Evolutionary conservation across 208 protist genomes (phyloP).

Genomic region (Acanthamoeba healyi): DNA sequence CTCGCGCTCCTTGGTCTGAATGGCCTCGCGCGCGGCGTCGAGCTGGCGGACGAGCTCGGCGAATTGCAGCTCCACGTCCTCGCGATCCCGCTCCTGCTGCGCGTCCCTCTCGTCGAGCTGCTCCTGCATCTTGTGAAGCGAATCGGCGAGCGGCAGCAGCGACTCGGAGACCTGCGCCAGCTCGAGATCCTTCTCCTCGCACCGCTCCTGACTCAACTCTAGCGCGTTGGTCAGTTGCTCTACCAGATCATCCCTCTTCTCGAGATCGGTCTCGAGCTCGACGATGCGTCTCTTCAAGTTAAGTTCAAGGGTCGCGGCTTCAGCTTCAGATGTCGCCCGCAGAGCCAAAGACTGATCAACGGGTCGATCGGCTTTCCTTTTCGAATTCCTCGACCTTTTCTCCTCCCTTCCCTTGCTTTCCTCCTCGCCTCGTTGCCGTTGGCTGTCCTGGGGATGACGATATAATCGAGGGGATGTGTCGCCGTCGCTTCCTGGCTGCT

Average conservation of each 20-base stretch:
- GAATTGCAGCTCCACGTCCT: background rate
- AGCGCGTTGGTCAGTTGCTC: background rate
- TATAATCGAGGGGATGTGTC: too few species aligned
- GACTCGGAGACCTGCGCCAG: background rate
- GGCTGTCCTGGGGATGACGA: too few species aligned
- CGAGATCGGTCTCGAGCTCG: slow-evolving; percentile 28
- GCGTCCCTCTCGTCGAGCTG: slow-evolving; percentile 1
- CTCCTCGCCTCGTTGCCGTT: background rate
- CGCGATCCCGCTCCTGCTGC: background rate
- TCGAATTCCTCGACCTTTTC: background rate
- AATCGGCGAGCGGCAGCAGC: slow-evolving; percentile 1
- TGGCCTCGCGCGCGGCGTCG: background rate
- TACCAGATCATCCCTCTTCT: slow-evolving; percentile 46
- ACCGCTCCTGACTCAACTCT: background rate
- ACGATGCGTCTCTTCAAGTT: slow-evolving; percentile 2
- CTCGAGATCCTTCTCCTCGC: background rate
- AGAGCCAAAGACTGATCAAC: background rate
- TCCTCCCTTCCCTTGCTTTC: slow-evolving; percentile 31
- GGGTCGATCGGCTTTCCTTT: background rate
- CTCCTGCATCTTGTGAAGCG: slow-evolving; percentile 42
- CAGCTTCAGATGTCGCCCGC: too few species aligned
- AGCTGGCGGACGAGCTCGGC: background rate
- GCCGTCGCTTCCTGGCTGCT: background rate
- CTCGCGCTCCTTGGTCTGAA: background rate
- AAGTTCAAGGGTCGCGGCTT: too few species aligned